Evolutionary conservation across 148 eudicot species (phyloP), one percentile per base, ranked within the genome.

Genomic region (Pouteria glomerata): DNA sequence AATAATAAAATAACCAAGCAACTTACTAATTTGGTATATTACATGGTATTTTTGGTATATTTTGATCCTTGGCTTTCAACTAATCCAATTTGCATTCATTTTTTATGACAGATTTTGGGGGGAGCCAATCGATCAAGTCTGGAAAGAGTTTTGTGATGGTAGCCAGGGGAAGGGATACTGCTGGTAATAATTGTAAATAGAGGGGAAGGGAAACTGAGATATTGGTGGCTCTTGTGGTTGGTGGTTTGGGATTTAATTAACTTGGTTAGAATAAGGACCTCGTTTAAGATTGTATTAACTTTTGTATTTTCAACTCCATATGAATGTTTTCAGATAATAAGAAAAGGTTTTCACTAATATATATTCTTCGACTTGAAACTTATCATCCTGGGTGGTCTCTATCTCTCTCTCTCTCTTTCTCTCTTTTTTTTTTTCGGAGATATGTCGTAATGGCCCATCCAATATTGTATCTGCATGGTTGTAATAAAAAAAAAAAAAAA

Each of bases 101-200:
- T 30, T 51, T 52, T 51, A 52, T 73, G 60, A 37, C 76, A 73
- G 69, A 73, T 35, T 63, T 61, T 50, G 33, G 24, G 37, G 60
- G 42, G 68, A 29, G 6, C n/a, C 18, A 31, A 33, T 11, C 34
- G 47, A 15, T 44, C 7, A 26, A 19, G 7, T 12, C 30, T 39
- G 48, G 47, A 11, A 10, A 24, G 37, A 21, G 66, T 39, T 10
- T 39, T 4, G 51, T 39, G 51, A 50, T 2, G 23, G 8, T 19
- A 37, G 26, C 12, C 34, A 27, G 16, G 6, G n/a, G 6, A 18
- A 6, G 24, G 6, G 0, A 21, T 3, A 8, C 13, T 41, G 7
- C 5, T 11, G 18, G 41, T 42, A 30, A 51, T 27, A 7, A 24
- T 33, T 41, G 68, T 63, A 63, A 63, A 63, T 63, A 63, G 68